Base-by-base conservation (phyloP, 345 rosid genomes). In the Corchorus capsularis region DNA sequence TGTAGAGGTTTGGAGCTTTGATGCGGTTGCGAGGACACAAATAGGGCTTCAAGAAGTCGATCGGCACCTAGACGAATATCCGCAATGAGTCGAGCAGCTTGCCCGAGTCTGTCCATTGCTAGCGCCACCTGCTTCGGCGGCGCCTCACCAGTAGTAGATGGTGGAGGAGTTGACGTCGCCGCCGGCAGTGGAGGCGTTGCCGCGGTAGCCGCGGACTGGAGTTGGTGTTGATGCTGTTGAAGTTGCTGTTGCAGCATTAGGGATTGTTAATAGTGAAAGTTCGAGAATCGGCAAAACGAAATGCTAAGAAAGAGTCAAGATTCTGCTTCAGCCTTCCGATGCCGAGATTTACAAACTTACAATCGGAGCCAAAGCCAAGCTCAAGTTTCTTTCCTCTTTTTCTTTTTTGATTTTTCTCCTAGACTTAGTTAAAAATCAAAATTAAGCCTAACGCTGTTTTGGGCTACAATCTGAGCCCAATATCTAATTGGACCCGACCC, bases 111-210 rank as follows among this genome's bases (percentile, higher is more conserved):
- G 62, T 95, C 99, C 97, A 95, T 88, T 16, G 99, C 98, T 77
- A 86, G 70, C 5, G 98, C 97, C 63, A 95, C 99, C 88, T 93
- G 97, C 81, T 93, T 93, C 16, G 99, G 98, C 34, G 98, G 99
- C 57, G 99, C 99, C 79, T 94, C 97, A 16, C 79, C 82, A 19
- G 76, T 52, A 19, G 81, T 62, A 10, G 81, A 76, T 39, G 76
- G 77, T 22, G 43, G 79, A 47, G 52, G 39, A 49, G 78, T 76
- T 75, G 59, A 71, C 34, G 80, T 76, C 50, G 77, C 59, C 15
- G 80, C 60, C 63, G 71, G 76, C n/a, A 82, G 22, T 66, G 77
- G 55, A 71, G 84, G 79, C 45, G 83, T 50, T 41, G 83, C 71
- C 78, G 94, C 53, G 80, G 73, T 27, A 70, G 82, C 8, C 84